phyloP scores from a whole-genome alignment of 1,284 basidiomycete genomes.

The Ceraceosorus bombacis region DNA sequence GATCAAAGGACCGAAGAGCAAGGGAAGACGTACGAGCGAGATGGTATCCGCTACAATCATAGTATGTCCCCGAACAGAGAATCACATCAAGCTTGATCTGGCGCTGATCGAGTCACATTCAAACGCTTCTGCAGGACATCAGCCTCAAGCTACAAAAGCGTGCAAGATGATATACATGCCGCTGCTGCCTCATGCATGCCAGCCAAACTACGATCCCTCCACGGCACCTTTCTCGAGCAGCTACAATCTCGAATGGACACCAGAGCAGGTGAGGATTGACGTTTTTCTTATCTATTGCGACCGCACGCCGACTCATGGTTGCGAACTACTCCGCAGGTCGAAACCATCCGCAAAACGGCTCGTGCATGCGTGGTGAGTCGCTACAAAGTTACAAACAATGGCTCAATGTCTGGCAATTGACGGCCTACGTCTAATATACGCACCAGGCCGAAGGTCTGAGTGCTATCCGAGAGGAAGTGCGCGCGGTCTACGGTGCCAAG shows the following conservation, averaged over 20 bases:
- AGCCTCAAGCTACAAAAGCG: constrained; percentile 4
- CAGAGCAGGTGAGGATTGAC: constrained; percentile 7
- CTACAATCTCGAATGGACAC: constrained; percentile 45
- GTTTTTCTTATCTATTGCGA: too few species aligned
- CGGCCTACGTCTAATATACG: background rate
- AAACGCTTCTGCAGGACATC: background rate
- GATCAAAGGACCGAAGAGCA: constrained; percentile 1
- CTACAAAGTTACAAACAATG: background rate
- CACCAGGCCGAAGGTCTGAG: constrained; percentile 20
- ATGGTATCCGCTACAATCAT: constrained; percentile 4
- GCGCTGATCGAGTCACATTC: too few species aligned
- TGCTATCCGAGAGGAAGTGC: constrained; percentile 21
- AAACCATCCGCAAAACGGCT: constrained; percentile 26
- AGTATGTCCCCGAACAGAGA: too few species aligned
- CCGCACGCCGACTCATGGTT: too few species aligned
- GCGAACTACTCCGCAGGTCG: constrained; percentile 18
- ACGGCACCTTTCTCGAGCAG: constrained; percentile 33
- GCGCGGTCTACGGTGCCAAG: constrained; percentile 24
- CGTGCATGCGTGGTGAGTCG: constrained; percentile 24
- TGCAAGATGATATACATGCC: constrained; percentile 36
- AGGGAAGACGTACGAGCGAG: constrained; percentile 2
- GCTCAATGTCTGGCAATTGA: background rate
- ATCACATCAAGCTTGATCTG: too few species aligned
- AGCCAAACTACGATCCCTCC: constrained; percentile 38
- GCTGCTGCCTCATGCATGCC: constrained; percentile 28